Evolutionary conservation across 345 rosid species (phyloP).

Genomic region (Salix purpurea): DNA sequence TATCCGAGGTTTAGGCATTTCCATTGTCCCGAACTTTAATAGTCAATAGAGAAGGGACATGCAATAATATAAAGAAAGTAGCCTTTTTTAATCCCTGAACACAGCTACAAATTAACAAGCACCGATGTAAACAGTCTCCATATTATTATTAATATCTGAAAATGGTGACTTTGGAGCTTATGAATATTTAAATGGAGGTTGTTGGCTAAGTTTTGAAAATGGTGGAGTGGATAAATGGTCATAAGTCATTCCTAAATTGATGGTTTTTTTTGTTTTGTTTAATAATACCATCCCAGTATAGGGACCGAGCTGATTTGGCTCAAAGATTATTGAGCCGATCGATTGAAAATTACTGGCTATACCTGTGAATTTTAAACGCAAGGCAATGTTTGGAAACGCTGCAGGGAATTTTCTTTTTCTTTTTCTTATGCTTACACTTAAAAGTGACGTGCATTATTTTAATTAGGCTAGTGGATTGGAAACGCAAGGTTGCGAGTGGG

Average conservation of each 20-base stretch:
- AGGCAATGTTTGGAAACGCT: too few species aligned
- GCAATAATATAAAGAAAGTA: neutral
- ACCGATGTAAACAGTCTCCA: neutral
- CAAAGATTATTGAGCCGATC: too few species aligned
- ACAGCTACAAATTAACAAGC: neutral
- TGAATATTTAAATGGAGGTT: slow-evolving; percentile 10
- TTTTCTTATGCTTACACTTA: too few species aligned
- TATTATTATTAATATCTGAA: neutral
- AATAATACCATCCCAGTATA: too few species aligned
- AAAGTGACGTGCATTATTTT: slow-evolving; percentile 10
- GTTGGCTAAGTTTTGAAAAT: neutral
- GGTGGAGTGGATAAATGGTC: neutral
- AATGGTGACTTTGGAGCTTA: neutral
- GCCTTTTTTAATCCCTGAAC: neutral
- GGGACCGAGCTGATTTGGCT: too few species aligned
- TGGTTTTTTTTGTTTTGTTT: too few species aligned
- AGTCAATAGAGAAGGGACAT: slow-evolving; percentile 6
- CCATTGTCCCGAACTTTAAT: slow-evolving; percentile 13
- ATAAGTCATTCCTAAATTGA: neutral
- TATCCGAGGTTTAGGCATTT: slow-evolving; percentile 24
- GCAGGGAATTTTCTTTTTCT: too few species aligned
- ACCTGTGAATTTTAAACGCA: too few species aligned
- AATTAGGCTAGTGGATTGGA: slow-evolving; percentile 9
- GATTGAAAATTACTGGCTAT: too few species aligned
- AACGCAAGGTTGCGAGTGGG: slow-evolving; percentile 5